Base-by-base conservation (phyloP, 768 basidiomycete species). In the Leccinum sublutescens region DNA sequence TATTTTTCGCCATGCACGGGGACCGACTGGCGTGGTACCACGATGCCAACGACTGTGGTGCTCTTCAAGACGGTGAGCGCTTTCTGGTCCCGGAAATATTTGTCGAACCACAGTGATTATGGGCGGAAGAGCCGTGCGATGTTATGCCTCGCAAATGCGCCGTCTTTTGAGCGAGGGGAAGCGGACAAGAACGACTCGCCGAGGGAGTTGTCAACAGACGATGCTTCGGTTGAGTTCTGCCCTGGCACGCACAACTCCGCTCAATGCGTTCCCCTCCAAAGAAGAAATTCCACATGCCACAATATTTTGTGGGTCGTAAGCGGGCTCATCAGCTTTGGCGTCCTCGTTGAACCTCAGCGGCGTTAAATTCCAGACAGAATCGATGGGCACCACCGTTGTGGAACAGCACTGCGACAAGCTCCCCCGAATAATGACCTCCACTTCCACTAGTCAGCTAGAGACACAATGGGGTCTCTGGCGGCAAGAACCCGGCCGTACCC, bases 241-340 rank as follows among this genome's bases (percentile, higher is more conserved):
- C 43, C 9, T 45, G n/a, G 17, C 45, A 61, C 43, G 59, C 33
- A 40, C 65, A 66, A 66, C 65, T 66, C 65, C 62, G 66, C 65
- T 66, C 55, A 33, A 29, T n/a, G 55, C 17, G 43, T 40, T 33
- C 54, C 54, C 57, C 38, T 45, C 19, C 43, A n/a, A 50, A 56
- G 57, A 56, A 33, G 61, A 55, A 58, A 54, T 48, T 43, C 54
- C 50, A 51, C 62, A 52, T 61, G 58, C 56, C 66, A 65, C 67
- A 56, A 49, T 1, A 27, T 27, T 21, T 21, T 2, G 33, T 29
- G 1, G 27, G 0, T 48, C 36, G 40, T 62, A 51, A 56, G 53
- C 52, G 56, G 12, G 36, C 11, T 23, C 58, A 23, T 27, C 17
- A 34, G 25, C 40, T 54, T 17, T 56, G 54, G 29, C 10, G 12